These are phyloP conservation scores for Salix caprea DNA, from an alignment of 345 rosid species.

Conservation along the genomic window DNA sequence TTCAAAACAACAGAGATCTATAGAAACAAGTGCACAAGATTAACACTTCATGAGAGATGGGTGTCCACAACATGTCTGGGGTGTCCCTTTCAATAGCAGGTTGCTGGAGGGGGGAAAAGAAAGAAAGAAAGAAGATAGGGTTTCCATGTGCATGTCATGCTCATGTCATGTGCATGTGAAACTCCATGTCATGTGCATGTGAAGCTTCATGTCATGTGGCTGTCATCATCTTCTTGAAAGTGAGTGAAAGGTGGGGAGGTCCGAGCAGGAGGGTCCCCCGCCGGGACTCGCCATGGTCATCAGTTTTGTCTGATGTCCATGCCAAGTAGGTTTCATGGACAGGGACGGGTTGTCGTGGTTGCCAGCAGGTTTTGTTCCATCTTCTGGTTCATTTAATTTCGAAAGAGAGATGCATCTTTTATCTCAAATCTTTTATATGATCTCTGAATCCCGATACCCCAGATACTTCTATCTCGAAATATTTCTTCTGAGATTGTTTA, in stretches of 20 bases:
- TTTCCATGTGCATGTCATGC: not conserved
- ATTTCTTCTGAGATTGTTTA: not conserved
- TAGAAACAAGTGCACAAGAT: not conserved
- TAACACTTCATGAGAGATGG: not conserved
- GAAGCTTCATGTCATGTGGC: constrained; percentile 12
- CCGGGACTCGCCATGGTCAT: constrained; percentile 20
- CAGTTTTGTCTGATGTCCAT: constrained; percentile 29
- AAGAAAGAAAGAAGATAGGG: not conserved
- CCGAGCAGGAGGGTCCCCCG: constrained; percentile 8
- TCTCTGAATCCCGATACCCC: not conserved
- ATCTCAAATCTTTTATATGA: not conserved
- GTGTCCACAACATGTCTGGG: not conserved
- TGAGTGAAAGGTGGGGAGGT: constrained; percentile 4
- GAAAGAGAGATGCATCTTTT: not conserved
- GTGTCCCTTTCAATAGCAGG: constrained; percentile 17
- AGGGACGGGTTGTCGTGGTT: constrained; percentile 4
- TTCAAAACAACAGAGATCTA: no score
- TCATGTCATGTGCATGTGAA: not conserved
- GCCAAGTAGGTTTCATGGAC: constrained; percentile 40
- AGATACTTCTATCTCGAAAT: no score
- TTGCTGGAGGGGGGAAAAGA: not conserved
- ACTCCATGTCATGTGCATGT: not conserved
- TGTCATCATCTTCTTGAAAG: constrained; percentile 23
- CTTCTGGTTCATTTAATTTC: constrained; percentile 22
- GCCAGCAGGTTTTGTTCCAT: constrained; percentile 2